Base-by-base conservation (phyloP, 441 rosid species). In the Jatropha podagrica region DNA sequence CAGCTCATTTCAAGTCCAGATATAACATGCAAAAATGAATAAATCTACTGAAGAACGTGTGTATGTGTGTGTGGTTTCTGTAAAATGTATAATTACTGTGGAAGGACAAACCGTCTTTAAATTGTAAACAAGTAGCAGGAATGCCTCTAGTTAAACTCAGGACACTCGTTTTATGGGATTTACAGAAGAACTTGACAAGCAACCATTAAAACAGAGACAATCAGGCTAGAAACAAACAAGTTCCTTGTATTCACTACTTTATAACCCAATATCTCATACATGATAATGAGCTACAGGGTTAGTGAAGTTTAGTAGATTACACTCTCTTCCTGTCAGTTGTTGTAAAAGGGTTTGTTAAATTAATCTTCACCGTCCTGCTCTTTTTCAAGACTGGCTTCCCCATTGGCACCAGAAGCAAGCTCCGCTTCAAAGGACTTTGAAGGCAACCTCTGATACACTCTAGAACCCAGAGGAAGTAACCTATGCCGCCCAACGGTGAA, bases 391-490 rank as follows among this genome's bases (percentile, higher is more conserved):
- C 11, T 58, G 69, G 51, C 74, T 66, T 77, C 81, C 51, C 83
- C 83, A 67, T 86, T 81, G 59, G 48, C 84, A 65, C 73, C 78
- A 1, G 88, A 79, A 77, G 87, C 86, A 66, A 93, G 93, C 81
- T 93, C 98, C 0, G 94, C 83, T 80, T 93, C 98, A 42, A 72
- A 12, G 26, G 84, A 70, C 81, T 84, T 84, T 40, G 92, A 86
- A 74, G 89, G 83, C 75, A 93, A 76, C 82, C 95, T 89, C 82
- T 86, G 87, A 14, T 91, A 93, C 73, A 80, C 81, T 82, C 87
- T 85, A 54, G 91, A 85, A 12, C 84, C 82, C 3, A 80, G 71
- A 37, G 95, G 98, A 55, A 91, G 92, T 65, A 93, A 83, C 85
- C 81, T 87, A 42, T 60, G 76, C 72, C 72, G 79, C 67, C 97